phyloP scores from a whole-genome alignment of 2,329 filamentous ascomycete genomes.

The Cyclaneusma minus region DNA sequence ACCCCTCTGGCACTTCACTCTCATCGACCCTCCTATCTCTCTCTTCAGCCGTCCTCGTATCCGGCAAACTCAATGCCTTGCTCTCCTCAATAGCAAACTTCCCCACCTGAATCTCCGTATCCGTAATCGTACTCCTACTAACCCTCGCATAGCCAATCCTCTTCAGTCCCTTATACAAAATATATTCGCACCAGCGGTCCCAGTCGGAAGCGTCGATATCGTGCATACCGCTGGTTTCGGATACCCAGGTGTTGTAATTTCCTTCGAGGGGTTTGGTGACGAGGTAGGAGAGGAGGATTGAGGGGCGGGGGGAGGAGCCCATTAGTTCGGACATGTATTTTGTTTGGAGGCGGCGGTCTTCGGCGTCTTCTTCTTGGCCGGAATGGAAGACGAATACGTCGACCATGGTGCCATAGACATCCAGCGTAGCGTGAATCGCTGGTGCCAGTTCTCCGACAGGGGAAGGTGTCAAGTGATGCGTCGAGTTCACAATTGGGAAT shows the following conservation, averaged over 20 bases:
- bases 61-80: conserved; percentile 35
- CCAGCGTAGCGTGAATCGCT: conserved; percentile 89
- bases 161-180: conserved; percentile 79
- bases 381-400: conserved; percentile 98
- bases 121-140: conserved; percentile 80
- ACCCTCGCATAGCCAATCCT: conserved; percentile 82
- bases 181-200: conserved; percentile 99
- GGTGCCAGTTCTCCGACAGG: conserved; percentile 91
- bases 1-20: conserved; percentile 57
- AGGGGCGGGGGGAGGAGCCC: conserved; percentile 64
- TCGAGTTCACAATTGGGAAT: conserved; percentile 94
- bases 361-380: conserved; percentile 89
- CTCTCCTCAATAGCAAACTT: conserved; percentile 78
- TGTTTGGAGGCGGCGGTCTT: conserved; percentile 76
- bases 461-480: conserved; percentile 84
- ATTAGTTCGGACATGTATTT: conserved; percentile 80
- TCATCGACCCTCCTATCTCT: conserved; percentile 47
- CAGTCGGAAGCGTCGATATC: conserved; percentile 87
- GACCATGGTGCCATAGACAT: conserved; percentile 77
- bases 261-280: conserved; percentile 82
- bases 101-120: conserved; percentile 91
- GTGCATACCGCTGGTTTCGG: conserved; percentile 74
- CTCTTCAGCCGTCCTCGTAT: conserved; percentile 31
- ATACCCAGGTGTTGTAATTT: conserved; percentile 95
- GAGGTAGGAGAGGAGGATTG: conserved; percentile 79